Evolutionary conservation across 306 rosid genomes (phyloP).

Genomic region (Begonia masoniana): DNA sequence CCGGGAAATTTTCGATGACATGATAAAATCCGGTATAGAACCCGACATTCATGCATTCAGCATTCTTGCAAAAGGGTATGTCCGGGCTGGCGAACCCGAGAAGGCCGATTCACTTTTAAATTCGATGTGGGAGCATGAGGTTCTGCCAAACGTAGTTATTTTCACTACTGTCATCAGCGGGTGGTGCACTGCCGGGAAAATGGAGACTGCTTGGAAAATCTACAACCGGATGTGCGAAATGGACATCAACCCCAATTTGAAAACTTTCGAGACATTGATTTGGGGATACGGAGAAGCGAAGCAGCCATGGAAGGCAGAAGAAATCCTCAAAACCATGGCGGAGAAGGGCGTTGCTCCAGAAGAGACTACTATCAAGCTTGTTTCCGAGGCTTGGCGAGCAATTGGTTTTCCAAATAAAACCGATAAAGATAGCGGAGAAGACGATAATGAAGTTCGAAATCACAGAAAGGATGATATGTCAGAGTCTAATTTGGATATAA

Average conservation of each 20-base stretch:
- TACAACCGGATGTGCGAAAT: slow-evolving; percentile 48
- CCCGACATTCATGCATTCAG: slow-evolving; percentile 79
- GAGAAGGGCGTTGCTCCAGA: slow-evolving; percentile 50
- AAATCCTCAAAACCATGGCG: slow-evolving; percentile 52
- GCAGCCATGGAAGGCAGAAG: slow-evolving; percentile 92
- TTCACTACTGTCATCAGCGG: slow-evolving; percentile 94
- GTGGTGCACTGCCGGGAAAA: slow-evolving; percentile 72
- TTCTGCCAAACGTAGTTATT: slow-evolving; percentile 78
- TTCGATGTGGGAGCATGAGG: slow-evolving; percentile 49
- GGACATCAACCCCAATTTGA: slow-evolving; percentile 49
- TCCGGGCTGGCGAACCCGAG: slow-evolving; percentile 57
- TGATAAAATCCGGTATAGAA: slow-evolving; percentile 62
- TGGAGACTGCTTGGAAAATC: slow-evolving; percentile 55
- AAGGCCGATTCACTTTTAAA: slow-evolving; percentile 63
- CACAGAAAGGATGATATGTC: slow-evolving; percentile 17
- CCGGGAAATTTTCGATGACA: slow-evolving; percentile 70
- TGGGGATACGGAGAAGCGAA: slow-evolving; percentile 97
- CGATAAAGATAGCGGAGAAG: slow-evolving; percentile 31
- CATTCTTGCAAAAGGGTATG: slow-evolving; percentile 93
- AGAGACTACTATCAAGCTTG: slow-evolving; percentile 49
- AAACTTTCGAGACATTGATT: slow-evolving; percentile 81
- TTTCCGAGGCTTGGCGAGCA: slow-evolving; percentile 77
- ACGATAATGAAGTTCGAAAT: slow-evolving; percentile 18
- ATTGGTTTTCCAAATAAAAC: slow-evolving; percentile 54
- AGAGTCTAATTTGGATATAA: slow-evolving; percentile 23